Base-by-base conservation (phyloP, 495 filamentous ascomycete genomes). In the Platismatia glauca region DNA sequence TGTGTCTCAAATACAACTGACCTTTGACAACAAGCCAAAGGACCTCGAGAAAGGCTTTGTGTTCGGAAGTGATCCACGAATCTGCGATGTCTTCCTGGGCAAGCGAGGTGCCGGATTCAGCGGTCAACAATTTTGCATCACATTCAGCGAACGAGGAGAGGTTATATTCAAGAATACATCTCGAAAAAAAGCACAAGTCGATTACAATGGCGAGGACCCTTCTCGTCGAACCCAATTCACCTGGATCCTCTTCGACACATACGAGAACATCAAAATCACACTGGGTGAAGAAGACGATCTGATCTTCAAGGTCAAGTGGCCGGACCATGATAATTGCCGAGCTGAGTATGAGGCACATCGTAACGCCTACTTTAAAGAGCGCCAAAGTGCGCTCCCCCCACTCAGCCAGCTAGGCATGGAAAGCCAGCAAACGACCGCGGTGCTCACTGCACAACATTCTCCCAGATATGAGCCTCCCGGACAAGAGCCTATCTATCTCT, bases 401-500 rank as follows among this genome's bases (percentile, higher is more conserved):
- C 18, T 64, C 18, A 50, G 34, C 29, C 22, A 48, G 38, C 34
- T 65, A 31, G 60, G 22, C 22, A 41, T 65, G 7, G 11, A 65
- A 57, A 65, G 60, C 20, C 16, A 62, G 33, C 56, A 20, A n/a
- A 43, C 20, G 20, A 43, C 7, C 41, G 41, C 20, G 20, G 6
- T 43, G 20, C 41, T n/a, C 7, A 43, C 20, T n/a, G 8, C 7
- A n/a, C 7, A 43, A 43, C 20, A 43, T 43, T 43, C 20, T 43
- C 41, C 7, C 7, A 43, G 20, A 43, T 12, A 41, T 16, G 15
- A 41, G 38, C 6, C 38, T 41, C 15, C 6, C 6, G 18, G 16
- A 41, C 6, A 43, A 43, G 0, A 43, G 20, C 6, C 53, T 66
- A 38, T 38, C 3, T 92, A 88, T 71, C 83, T 78, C 5, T 74